Evolutionary conservation across 305 asterid genomes (phyloP), one percentile per base, ranked within the genome.

Genomic region (Fraxinus albicans): DNA sequence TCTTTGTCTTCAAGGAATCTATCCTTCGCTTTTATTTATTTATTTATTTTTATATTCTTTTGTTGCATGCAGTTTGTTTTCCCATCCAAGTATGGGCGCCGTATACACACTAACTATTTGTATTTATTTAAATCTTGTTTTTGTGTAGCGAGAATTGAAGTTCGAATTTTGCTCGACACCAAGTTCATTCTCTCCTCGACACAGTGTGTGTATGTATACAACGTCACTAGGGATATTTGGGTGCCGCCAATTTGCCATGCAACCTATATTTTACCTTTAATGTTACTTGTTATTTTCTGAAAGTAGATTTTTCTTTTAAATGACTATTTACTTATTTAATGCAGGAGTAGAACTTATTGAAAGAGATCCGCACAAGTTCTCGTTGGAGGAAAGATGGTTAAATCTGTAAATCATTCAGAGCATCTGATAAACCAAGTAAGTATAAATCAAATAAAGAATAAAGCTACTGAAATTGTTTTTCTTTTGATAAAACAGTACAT

Each of bases 381-480:
- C 2, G 34, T 31, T 23, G n/a, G 58, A 58, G 77, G 67, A 78
- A 75, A 23, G 35, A 86, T 86, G 89, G 88, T 84, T 84, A 88
- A 50, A 50, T 50, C 60, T 50, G 60, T 50, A 50, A 50, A 79
- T 73, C 47, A 38, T 35, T 76, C 67, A 4, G 67, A 58, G 33
- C 53, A 74, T 82, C 80, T 85, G 9, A 25, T 65, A 53, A 88
- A 83, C 83, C 91, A 87, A 77, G 93, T 89, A 91, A 89, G 93
- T 74, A 77, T 7, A 63, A 36, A 63, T 58, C 27, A 60, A 19
- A 55, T 55, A 17, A 55, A 19, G 9, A n/a, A 60, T 60, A 50
- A 50, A 50, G 60, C 60, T 50, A 17, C 25, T 53, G 65, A 53
- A 53, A 55, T n/a, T 55, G 65, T 38, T n/a, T 50, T 50, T 50